Base-by-base conservation (phyloP, 1,139 yeast species). In the Pichia sp. region DNA sequence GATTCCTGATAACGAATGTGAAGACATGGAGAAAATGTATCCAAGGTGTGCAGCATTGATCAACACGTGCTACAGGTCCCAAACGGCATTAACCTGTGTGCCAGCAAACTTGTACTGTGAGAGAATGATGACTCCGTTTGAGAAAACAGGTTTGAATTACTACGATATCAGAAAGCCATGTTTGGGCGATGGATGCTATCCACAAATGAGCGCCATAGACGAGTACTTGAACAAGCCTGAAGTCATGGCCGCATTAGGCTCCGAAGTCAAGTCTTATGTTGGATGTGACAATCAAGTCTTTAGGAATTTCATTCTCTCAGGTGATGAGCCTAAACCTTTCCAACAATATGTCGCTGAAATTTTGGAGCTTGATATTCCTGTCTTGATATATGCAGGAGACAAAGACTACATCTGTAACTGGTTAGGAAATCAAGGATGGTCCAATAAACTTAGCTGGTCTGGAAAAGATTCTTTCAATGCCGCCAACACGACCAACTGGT, bases 371-470 rank as follows among this genome's bases (percentile, higher is more conserved):
- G 81, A 77, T 6, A 69, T 88, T 51, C 95, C 95, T 16, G 89
- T 87, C n/a, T 78, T 88, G 65, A 78, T 87, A 58, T 88, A 88
- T 65, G 95, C 93, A 17, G 96, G 96, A 66, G 95, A 88, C 71
- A 87, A 87, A 73, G 96, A 88, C 71, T 89, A 81, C 71, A 88
- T 89, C 64, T 89, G 96, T 73, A 89, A 89, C 73, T 89, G 96
- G 95, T 77, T 89, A 63, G 96, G 96, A 56, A 88, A 87, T 72
- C 79, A 79, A 67, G 92, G 85, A 7, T 87, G 95, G 95, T 74
- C 88, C 42, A 77, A 86, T 64, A 76, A 73, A 58, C 76, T 88
- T 64, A 83, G 81, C 58, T 87, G 93, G 91, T 68, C 75, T 27
- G 75, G 78, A 45, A 73, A 61, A 14, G 58, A 50, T 1, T 40